Evolutionary conservation across 2,329 filamentous ascomycete genomes (phyloP).

Genomic region (Dactylellina cionopaga): DNA sequence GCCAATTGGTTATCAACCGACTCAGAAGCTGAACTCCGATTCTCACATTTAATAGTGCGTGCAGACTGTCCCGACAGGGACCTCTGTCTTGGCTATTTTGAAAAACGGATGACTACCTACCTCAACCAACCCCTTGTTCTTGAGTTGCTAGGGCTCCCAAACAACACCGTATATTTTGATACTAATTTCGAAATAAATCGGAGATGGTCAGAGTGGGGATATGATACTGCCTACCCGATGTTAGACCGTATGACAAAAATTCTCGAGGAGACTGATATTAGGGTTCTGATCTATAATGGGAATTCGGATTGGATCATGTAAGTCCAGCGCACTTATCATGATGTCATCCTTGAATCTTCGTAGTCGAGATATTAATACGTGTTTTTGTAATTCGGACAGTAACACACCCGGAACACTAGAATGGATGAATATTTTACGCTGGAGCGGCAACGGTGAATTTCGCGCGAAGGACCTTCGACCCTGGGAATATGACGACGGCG

Average conservation of each 20-base stretch:
- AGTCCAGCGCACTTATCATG: background rate
- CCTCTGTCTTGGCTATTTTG: constrained; percentile 11
- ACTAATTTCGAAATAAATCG: constrained; percentile 25
- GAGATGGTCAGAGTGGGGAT: constrained; percentile 26
- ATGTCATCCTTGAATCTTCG: background rate
- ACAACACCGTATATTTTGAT: constrained; percentile 23
- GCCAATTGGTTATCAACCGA: background rate
- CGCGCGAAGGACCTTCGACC: constrained; percentile 24
- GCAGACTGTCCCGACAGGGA: constrained; percentile 31
- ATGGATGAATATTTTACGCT: constrained; percentile 41
- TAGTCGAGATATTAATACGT: background rate
- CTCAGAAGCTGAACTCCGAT: background rate
- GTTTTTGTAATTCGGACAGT: background rate
- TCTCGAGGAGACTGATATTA: constrained; percentile 20
- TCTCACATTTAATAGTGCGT: constrained; percentile 10
- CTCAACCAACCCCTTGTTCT: constrained; percentile 26
- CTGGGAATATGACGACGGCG: constrained; percentile 25
- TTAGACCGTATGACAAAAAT: constrained; percentile 14
- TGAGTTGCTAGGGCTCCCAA: constrained; percentile 16
- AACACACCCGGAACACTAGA: constrained; percentile 18
- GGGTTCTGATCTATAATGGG: constrained; percentile 33
- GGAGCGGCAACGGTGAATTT: constrained; percentile 43
- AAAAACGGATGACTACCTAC: constrained; percentile 32
- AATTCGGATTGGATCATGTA: constrained; percentile 46
- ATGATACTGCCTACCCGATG: constrained; percentile 14